Evolutionary conservation across 257 asterid genomes (phyloP).

Genomic region (Penstemon newberryi): DNA sequence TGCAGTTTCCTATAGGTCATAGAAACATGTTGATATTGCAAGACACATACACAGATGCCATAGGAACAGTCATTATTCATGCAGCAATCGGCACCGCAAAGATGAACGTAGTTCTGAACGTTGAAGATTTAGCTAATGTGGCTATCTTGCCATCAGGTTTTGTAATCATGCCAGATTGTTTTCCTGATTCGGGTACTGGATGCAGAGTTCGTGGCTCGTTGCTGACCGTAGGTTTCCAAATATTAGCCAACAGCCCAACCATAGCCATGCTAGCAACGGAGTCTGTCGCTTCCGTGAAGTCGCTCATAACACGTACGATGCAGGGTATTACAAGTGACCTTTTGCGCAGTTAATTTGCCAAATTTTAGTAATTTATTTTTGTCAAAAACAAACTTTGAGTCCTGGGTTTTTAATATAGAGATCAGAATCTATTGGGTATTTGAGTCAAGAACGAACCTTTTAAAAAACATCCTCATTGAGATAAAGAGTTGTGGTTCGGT

Average conservation of each 20-base stretch:
- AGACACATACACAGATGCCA: constrained; percentile 55
- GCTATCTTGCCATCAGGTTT: constrained; percentile 79
- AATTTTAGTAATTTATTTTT: too few relatives aligned
- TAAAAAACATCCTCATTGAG: too few relatives aligned
- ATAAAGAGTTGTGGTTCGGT: too few relatives aligned
- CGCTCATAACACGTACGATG: constrained; percentile 60
- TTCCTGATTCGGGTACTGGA: constrained; percentile 27
- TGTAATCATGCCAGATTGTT: constrained; percentile 61
- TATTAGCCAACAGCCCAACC: constrained; percentile 51
- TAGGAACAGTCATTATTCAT: constrained; percentile 66
- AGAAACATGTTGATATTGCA: constrained; percentile 61
- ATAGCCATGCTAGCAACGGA: constrained; percentile 64
- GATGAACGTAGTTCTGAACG: constrained; percentile 55
- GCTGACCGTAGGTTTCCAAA: constrained; percentile 73
- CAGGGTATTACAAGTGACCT: constrained; percentile 56
- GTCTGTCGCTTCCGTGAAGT: constrained; percentile 57
- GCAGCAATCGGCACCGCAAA: constrained; percentile 55
- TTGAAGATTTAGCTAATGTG: constrained; percentile 63
- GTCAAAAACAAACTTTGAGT: background rate
- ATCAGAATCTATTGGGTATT: too few relatives aligned
- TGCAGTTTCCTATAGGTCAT: constrained; percentile 50
- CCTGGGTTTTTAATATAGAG: too few relatives aligned
- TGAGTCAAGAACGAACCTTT: too few relatives aligned
- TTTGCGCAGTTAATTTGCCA: constrained; percentile 35
- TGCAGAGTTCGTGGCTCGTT: constrained; percentile 45